These are phyloP conservation scores for Nakaseomyces delphensis DNA, from an alignment of 1,139 yeast genomes.

Conservation along the genomic window DNA sequence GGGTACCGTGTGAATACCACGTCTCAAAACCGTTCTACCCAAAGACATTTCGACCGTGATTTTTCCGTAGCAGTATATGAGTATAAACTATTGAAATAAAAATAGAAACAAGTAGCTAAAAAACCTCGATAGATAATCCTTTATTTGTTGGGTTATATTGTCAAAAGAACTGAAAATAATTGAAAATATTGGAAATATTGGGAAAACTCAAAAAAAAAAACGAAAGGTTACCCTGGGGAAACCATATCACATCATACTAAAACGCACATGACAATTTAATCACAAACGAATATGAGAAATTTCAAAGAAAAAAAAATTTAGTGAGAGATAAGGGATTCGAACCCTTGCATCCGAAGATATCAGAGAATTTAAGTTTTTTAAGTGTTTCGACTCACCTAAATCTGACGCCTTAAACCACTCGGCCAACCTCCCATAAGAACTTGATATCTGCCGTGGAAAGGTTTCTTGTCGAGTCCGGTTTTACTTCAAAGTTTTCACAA, in stretches of 20 bases:
- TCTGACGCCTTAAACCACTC: conserved; percentile 12
- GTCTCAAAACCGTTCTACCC: conserved; percentile 9
- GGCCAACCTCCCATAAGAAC: conserved; percentile 10
- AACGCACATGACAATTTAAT: neutral
- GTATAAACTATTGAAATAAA: no score
- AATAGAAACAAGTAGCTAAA: no score
- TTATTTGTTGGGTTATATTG: no score
- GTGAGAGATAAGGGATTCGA: conserved; percentile 11
- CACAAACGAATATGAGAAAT: neutral
- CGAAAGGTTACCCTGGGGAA: no score
- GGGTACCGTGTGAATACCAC: conserved; percentile 58
- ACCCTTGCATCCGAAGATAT: conserved; percentile 12
- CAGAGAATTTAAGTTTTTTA: conserved; percentile 9
- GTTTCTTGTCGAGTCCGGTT: neutral
- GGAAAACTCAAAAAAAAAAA: no score
- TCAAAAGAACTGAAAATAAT: no score
- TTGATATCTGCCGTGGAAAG: no score
- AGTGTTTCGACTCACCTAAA: conserved; percentile 10
- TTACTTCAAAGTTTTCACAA: neutral
- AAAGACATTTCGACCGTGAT: conserved; percentile 9
- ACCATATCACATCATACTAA: neutral
- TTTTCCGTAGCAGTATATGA: no score
- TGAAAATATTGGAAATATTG: no score
- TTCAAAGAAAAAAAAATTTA: conserved; percentile 4
- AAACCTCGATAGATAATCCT: no score